Conservation (phyloP, 192 early-diverging fungal species). For the Backusella tuberculispora region DNA sequence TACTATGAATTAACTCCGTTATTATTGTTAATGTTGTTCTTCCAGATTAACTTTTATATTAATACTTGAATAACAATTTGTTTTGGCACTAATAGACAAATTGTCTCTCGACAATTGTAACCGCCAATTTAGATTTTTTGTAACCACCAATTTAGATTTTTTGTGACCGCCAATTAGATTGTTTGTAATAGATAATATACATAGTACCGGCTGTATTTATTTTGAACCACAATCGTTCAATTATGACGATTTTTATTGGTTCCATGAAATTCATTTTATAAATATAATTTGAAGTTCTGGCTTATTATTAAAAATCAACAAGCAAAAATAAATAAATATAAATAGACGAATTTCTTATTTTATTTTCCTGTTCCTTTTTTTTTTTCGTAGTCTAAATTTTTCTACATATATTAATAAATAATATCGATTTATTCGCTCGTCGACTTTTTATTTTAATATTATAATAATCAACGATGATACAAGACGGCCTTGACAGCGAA, state of each 20-base stretch:
- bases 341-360: conserved; percentile 6
- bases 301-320: conserved; percentile 11
- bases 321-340: conserved; percentile 17
- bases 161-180: too few species aligned
- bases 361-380: not conserved
- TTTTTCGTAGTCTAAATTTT: not conserved
- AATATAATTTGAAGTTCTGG: conserved; percentile 5
- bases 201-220: too few species aligned
- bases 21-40: too few species aligned
- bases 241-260: not conserved
- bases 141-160: too few species aligned
- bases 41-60: too few species aligned
- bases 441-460: not conserved
- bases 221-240: not conserved
- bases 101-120: too few species aligned
- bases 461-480: not conserved
- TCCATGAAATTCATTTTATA: not conserved
- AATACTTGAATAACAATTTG: too few species aligned
- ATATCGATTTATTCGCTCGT: not conserved
- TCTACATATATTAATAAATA: not conserved
- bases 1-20: too few species aligned
- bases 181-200: too few species aligned
- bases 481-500: not conserved
- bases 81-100: too few species aligned
- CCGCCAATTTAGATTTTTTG: too few species aligned